Evolutionary conservation across 1,139 yeast genomes (phyloP).

Genomic region (Arxiozyma bovina): DNA sequence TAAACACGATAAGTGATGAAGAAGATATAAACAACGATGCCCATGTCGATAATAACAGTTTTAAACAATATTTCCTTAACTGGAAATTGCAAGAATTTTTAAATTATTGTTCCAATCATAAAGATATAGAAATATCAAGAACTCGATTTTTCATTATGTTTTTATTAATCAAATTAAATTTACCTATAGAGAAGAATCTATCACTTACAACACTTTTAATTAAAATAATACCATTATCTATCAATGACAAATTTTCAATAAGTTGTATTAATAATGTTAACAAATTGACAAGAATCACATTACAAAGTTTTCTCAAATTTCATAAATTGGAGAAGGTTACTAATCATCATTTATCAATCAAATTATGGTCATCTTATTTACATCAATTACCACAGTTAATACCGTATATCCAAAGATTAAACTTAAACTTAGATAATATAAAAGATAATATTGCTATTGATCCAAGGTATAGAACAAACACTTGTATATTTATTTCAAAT

Average conservation of each 20-base stretch:
- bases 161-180: slow-evolving; percentile 12
- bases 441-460: background rate
- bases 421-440: background rate
- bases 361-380: background rate
- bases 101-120: background rate
- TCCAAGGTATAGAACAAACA: background rate
- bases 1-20: slow-evolving; percentile 17
- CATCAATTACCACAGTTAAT: background rate
- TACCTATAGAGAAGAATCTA: background rate
- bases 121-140: background rate
- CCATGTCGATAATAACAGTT: background rate
- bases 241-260: background rate
- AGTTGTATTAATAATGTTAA: background rate
- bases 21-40: background rate
- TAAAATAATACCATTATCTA: background rate
- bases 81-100: background rate
- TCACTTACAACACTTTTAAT: background rate
- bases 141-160: slow-evolving; percentile 1
- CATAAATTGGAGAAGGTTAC: background rate
- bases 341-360: background rate
- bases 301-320: background rate
- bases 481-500: background rate
- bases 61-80: slow-evolving; percentile 14
- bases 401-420: background rate
- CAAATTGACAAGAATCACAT: background rate